Conservation (phyloP, 441 rosid species). For the Populus tomentosa region DNA sequence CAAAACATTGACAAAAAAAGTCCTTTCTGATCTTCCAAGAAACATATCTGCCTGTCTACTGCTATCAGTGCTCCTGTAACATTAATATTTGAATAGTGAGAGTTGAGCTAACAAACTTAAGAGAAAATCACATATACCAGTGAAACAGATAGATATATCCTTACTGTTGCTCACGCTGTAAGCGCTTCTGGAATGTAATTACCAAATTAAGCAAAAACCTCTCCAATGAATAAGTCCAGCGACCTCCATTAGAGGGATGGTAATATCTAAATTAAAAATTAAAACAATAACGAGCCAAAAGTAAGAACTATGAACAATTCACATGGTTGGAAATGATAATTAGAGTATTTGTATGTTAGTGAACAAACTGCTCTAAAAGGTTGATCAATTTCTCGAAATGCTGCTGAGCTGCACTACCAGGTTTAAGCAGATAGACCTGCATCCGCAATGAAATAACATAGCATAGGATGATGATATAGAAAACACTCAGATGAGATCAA, state of each 20-base stretch:
- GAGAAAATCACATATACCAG: slow-evolving; percentile 18
- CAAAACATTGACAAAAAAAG: slow-evolving; percentile 64
- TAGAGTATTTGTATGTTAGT: slow-evolving; percentile 26
- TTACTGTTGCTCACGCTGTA: slow-evolving; percentile 91
- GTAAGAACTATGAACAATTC: slow-evolving; percentile 16
- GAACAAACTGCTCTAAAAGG: slow-evolving; percentile 98
- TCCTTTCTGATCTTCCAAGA: slow-evolving; percentile 75
- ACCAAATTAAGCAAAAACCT: slow-evolving; percentile 78
- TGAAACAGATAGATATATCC: slow-evolving; percentile 25
- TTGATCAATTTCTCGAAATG: slow-evolving; percentile 90
- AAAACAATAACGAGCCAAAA: slow-evolving; percentile 18
- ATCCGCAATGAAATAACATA: slow-evolving; percentile 26
- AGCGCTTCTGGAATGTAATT: slow-evolving; percentile 85
- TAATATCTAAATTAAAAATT: slow-evolving; percentile 59
- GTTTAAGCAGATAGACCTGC: slow-evolving; percentile 88
- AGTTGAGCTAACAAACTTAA: slow-evolving; percentile 21
- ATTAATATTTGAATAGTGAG: slow-evolving; percentile 25
- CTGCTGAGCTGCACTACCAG: slow-evolving; percentile 68
- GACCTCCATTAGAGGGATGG: slow-evolving; percentile 99
- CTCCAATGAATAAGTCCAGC: slow-evolving; percentile 98
- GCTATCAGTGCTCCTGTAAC: slow-evolving; percentile 48
- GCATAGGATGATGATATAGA: slow-evolving; percentile 22
- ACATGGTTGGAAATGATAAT: slow-evolving; percentile 24
- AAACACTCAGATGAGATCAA: slow-evolving; percentile 21
- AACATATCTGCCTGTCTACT: slow-evolving; percentile 35